Conservation (phyloP, 345 rosid genomes). For the Eutrema japonicum region DNA sequence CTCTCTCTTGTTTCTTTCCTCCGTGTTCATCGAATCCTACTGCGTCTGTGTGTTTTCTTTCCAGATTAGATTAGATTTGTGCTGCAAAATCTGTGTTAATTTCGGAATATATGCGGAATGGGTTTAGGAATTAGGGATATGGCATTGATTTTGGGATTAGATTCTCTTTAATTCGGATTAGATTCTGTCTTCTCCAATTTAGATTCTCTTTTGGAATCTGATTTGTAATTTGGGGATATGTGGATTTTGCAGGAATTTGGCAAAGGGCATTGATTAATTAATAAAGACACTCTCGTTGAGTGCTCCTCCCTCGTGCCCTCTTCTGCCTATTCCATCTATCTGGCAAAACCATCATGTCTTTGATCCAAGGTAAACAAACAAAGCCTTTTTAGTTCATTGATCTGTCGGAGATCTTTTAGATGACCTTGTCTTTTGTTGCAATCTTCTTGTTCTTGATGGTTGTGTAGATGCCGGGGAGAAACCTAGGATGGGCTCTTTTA, state of each 20-base stretch:
- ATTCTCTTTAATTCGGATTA: background rate
- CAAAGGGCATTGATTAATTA: slow-evolving; percentile 44
- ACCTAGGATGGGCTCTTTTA: slow-evolving; percentile 67
- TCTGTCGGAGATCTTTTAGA: background rate
- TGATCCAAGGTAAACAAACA: slow-evolving; percentile 10
- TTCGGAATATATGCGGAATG: background rate
- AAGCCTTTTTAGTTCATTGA: background rate
- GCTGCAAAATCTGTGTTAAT: background rate
- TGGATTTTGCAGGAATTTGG: slow-evolving; percentile 44
- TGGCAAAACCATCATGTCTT: slow-evolving; percentile 50
- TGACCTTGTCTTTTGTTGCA: background rate
- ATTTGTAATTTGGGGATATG: background rate
- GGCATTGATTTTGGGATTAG: background rate
- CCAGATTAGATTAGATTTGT: no score
- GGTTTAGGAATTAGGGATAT: background rate
- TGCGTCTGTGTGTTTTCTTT: no score
- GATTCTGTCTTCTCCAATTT: background rate
- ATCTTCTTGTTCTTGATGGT: slow-evolving; percentile 10
- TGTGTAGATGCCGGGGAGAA: slow-evolving; percentile 48
- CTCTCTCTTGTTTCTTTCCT: background rate
- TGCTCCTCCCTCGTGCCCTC: slow-evolving; percentile 50
- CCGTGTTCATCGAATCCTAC: background rate
- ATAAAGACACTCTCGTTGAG: slow-evolving; percentile 38
- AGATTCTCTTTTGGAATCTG: background rate
- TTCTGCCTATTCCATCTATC: slow-evolving; percentile 44